Conservation (phyloP, 2,329 filamentous ascomycete species). For the Claviceps sp. region DNA sequence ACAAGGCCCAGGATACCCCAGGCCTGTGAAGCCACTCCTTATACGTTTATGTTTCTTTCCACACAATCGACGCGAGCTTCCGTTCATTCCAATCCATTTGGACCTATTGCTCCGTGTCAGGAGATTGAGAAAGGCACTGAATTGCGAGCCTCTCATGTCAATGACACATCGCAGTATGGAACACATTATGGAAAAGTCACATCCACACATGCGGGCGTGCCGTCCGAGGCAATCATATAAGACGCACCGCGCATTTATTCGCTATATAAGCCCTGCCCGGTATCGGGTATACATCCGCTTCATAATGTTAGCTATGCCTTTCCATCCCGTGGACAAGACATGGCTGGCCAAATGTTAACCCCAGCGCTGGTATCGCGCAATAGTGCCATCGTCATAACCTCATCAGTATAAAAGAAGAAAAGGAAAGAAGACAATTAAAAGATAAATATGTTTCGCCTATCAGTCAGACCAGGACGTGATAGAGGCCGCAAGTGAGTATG, state of each 20-base stretch:
- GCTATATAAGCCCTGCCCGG: background rate
- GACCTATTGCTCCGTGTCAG: background rate
- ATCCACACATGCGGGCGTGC: background rate
- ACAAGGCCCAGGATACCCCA: no score
- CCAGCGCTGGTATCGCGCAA: background rate
- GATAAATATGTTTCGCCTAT: slow-evolving; percentile 18
- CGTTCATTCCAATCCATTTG: background rate
- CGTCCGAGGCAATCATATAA: background rate
- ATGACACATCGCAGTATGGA: background rate
- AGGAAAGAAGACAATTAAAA: slow-evolving; percentile 9
- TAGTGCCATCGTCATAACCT: slow-evolving; percentile 14
- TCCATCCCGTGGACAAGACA: slow-evolving; percentile 1
- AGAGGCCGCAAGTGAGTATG: background rate
- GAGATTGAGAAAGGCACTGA: background rate
- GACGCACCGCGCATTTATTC: background rate
- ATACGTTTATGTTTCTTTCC: background rate
- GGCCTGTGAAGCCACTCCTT: background rate
- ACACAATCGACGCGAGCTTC: background rate
- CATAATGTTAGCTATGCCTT: slow-evolving; percentile 6
- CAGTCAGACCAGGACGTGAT: slow-evolving; percentile 6
- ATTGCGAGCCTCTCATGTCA: background rate
- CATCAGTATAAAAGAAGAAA: slow-evolving; percentile 14
- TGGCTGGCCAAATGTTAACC: background rate
- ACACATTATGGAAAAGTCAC: background rate
- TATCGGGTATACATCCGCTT: background rate